A percentile compares a stretch with the other conserved stretches of the same genome.
These are phyloP conservation scores for Monilinia fructigena DNA, from an alignment of 2,329 filamentous ascomycete species.

Conservation along the genomic window DNA sequence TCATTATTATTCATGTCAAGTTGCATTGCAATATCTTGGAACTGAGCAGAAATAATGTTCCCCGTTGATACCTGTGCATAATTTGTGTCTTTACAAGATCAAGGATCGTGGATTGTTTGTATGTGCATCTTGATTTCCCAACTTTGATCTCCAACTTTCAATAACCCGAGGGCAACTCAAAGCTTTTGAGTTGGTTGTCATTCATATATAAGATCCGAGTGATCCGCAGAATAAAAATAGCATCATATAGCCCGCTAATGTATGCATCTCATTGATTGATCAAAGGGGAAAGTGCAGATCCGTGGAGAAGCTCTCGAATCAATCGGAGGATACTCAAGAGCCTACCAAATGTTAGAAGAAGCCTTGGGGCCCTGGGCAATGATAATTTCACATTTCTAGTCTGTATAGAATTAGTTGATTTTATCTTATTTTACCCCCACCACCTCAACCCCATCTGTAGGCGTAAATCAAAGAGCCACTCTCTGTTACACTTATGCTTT, in stretches of 20 bases:
- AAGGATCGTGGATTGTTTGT: too few species aligned
- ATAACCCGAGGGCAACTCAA: too few species aligned
- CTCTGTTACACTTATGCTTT: neutral
- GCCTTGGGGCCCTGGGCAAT: neutral
- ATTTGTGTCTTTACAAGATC: too few species aligned
- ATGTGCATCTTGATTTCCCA: too few species aligned
- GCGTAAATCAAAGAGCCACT: neutral
- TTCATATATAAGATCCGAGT: too few species aligned
- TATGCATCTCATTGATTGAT: neutral
- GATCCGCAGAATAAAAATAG: too few species aligned
- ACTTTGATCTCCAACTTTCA: too few species aligned
- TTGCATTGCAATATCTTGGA: too few species aligned
- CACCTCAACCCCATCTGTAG: neutral
- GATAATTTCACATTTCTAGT: neutral
- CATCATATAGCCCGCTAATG: neutral
- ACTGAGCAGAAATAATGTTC: too few species aligned
- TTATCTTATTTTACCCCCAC: neutral
- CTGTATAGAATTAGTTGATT: neutral
- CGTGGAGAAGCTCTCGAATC: neutral
- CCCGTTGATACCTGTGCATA: too few species aligned
- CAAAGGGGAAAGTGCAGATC: neutral
- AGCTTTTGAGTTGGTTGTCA: too few species aligned
- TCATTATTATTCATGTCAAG: too few species aligned
- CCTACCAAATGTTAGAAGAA: neutral
- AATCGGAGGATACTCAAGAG: neutral